Base-by-base conservation (phyloP, 1,284 basidiomycete genomes). In the Leccinum angustisporum region DNA sequence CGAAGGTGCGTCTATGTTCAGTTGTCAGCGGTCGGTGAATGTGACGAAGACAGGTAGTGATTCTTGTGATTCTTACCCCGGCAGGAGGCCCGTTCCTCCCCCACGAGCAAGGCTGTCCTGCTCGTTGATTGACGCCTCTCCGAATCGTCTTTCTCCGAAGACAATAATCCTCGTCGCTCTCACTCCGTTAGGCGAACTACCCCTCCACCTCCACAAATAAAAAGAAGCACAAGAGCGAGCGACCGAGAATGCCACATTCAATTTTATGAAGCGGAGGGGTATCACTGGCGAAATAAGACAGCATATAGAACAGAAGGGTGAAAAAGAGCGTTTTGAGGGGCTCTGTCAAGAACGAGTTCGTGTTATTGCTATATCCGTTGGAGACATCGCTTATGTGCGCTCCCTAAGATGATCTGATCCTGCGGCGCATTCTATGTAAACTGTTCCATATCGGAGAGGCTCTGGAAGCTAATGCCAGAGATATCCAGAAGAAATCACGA, bases 221-320 rank as follows among this genome's bases (percentile, higher is more conserved):
- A 95, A 93, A 71, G 86, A 87, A 52, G 89, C 85, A 0, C 93
- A 97, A 70, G 93, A 97, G 14, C 86, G 90, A 59, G 95, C 96
- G 8, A 94, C 94, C 0, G 97, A 98, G 72, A 91, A 92, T 57
- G 94, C 95, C 3, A 97, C 95, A 1, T 91, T 92, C 77, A 96
- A 96, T 74, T 97, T 96, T 74, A 91, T 91, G 27, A 97, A 97
- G 76, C 87, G 97, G 56, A 84, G 95, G 60, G 93, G 94, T 10
- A 96, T 99, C 70, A 86, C 94, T 6, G 92, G 92, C 3, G 97
- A 99, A 77, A 96, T 97, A 68, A 96, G 94, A 77, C 94, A 97
- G 70, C 98, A 97, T 78, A 95, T 94, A 76, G 95, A 98, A 76
- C 97, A 98, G 78, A 96, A 96, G 75, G 87, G 85, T 16, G 97